These are phyloP conservation scores for Boletus pseudo-olivaceus DNA, from an alignment of 768 basidiomycete species.

Conservation along the genomic window DNA sequence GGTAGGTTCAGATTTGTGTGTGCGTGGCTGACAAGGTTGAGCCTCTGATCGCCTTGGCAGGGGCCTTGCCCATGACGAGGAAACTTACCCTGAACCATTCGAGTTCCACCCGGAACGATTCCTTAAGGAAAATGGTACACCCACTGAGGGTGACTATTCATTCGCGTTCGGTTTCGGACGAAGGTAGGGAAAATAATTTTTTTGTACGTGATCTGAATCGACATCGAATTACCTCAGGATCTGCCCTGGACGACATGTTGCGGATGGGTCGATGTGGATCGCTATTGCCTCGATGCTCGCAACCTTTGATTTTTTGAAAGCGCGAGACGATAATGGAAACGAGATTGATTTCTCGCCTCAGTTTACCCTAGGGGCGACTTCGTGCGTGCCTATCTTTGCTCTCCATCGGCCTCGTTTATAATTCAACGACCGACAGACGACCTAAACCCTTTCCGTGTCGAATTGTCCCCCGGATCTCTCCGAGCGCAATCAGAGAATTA, in stretches of 20 bases:
- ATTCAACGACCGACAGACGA: constrained; percentile 13
- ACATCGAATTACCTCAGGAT: constrained; percentile 8
- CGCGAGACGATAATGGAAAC: constrained; percentile 20
- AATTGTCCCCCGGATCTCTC: constrained; percentile 17
- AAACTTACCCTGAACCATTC: constrained; percentile 38
- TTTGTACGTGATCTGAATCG: background rate
- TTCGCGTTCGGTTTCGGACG: constrained; percentile 26
- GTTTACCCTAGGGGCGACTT: constrained; percentile 16
- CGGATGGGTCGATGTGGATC: constrained; percentile 26
- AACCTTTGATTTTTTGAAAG: constrained; percentile 22
- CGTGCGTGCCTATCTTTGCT: constrained; percentile 13
- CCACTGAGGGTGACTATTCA: constrained; percentile 2
- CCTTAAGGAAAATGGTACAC: constrained; percentile 15
- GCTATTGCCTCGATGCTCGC: constrained; percentile 23
- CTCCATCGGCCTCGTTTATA: background rate
- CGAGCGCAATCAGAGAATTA: constrained; percentile 7
- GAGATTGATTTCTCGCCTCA: constrained; percentile 22
- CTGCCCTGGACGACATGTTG: constrained; percentile 23
- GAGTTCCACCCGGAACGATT: constrained; percentile 42
- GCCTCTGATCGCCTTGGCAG: constrained; percentile 17
- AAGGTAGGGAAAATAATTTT: constrained; percentile 11
- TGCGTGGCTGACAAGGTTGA: background rate
- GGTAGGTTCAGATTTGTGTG: constrained; percentile 9
- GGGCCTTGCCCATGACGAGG: constrained; percentile 38
- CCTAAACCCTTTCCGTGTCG: constrained; percentile 22